Conservation (phyloP, 2,329 filamentous ascomycete species). For the Thelonectria discophora region DNA sequence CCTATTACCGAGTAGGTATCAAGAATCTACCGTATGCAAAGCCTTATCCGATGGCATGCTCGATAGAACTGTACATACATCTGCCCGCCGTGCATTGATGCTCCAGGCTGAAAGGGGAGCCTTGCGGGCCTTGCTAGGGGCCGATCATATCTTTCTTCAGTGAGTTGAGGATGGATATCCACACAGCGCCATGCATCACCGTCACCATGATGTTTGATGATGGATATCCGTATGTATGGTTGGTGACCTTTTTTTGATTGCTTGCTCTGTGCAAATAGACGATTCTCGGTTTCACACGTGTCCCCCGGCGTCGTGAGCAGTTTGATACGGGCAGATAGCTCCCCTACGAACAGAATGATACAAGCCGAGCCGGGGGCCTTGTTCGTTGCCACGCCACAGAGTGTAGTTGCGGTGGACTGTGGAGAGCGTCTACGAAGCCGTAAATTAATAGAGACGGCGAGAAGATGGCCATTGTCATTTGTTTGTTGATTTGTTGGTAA, state of each 20-base stretch:
- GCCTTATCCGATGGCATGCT: not conserved
- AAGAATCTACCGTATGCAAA: not conserved
- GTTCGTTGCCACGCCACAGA: slow-evolving; percentile 41
- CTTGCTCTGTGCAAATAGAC: not conserved
- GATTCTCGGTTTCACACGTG: too few species aligned
- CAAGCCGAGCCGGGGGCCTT: slow-evolving; percentile 31
- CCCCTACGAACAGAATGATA: not conserved
- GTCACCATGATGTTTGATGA: too few species aligned
- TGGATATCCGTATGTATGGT: too few species aligned
- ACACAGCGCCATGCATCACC: slow-evolving; percentile 6
- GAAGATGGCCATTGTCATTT: too few species aligned
- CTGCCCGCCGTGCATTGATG: not conserved
- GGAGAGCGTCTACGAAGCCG: slow-evolving; percentile 33
- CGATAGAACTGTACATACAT: not conserved
- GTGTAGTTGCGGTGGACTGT: slow-evolving; percentile 36
- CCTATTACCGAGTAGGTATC: too few species aligned
- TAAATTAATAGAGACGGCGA: slow-evolving; percentile 44
- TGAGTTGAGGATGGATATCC: slow-evolving; percentile 20
- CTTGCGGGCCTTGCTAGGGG: slow-evolving; percentile 3
- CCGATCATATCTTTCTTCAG: slow-evolving; percentile 7
- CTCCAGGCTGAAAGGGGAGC: not conserved
- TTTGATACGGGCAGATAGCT: too few species aligned
- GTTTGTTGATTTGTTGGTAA: too few species aligned
- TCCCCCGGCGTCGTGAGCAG: too few species aligned
- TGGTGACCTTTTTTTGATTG: too few species aligned